These are phyloP conservation scores for Paramicrosporidium saccamoebae DNA, from an alignment of 371 early-diverging fungal genomes.

Conservation along the genomic window DNA sequence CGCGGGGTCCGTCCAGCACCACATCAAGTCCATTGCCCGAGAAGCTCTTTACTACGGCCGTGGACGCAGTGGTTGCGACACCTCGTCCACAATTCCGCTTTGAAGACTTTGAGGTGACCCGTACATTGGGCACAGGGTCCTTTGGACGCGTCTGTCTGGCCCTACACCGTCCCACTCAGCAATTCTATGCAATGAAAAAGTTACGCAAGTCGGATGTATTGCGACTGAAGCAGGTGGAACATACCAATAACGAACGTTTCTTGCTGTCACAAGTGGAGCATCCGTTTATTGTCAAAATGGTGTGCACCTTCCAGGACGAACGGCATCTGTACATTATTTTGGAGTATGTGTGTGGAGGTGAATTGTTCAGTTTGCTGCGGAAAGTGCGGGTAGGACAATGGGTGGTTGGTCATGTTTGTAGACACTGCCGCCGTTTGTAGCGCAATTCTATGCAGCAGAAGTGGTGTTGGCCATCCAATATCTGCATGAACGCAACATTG, in stretches of 20 bases:
- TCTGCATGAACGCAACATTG: slow-evolving; percentile 64
- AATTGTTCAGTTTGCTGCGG: slow-evolving; percentile 48
- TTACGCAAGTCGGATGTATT: slow-evolving; percentile 77
- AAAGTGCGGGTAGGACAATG: slow-evolving; percentile 13
- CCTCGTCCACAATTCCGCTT: slow-evolving; percentile 15
- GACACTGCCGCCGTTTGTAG: slow-evolving; percentile 60
- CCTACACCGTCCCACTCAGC: slow-evolving; percentile 15
- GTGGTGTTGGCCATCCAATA: slow-evolving; percentile 39
- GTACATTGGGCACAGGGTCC: slow-evolving; percentile 82
- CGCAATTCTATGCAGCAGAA: slow-evolving; percentile 40
- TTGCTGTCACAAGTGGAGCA: slow-evolving; percentile 55
- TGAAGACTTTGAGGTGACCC: slow-evolving; percentile 22
- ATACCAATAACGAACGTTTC: slow-evolving; percentile 78
- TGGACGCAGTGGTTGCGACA: no score
- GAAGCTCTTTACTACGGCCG: no score
- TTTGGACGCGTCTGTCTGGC: slow-evolving; percentile 93
- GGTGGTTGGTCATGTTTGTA: slow-evolving; percentile 4
- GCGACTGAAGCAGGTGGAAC: slow-evolving; percentile 78
- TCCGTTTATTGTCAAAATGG: slow-evolving; percentile 75
- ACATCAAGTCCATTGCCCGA: no score
- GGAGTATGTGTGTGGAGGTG: slow-evolving; percentile 84
- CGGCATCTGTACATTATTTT: slow-evolving; percentile 54
- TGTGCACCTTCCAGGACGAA: slow-evolving; percentile 59
- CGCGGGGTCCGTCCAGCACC: no score
- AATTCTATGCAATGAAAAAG: slow-evolving; percentile 88